Conservation (phyloP, 2,329 filamentous ascomycete genomes). For the Lachnellula arida region DNA sequence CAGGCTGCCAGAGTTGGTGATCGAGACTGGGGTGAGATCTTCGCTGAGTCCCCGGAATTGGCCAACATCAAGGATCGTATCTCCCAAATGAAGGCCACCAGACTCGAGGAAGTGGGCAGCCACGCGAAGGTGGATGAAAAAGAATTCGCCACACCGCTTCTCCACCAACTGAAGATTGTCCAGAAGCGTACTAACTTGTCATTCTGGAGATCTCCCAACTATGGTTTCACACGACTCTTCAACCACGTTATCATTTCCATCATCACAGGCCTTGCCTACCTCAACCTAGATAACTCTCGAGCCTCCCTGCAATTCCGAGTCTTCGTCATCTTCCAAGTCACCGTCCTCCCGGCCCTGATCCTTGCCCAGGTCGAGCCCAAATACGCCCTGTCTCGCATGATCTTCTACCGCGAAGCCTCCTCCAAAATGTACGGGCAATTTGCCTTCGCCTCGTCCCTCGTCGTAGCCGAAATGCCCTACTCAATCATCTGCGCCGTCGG, state of each 20-base stretch:
- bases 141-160: constrained; percentile 78
- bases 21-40: constrained; percentile 60
- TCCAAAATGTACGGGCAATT: constrained; percentile 82
- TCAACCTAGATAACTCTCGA: constrained; percentile 71
- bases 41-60: constrained; percentile 54
- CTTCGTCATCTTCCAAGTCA: constrained; percentile 88
- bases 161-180: constrained; percentile 75
- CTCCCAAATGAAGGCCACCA: constrained; percentile 47
- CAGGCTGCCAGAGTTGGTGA: constrained; percentile 57
- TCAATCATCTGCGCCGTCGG: constrained; percentile 71
- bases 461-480: constrained; percentile 83
- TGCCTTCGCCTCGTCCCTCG: constrained; percentile 71
- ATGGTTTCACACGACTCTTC: constrained; percentile 83
- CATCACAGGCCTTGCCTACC: constrained; percentile 72
- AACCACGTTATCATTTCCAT: constrained; percentile 76
- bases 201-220: constrained; percentile 84
- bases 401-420: constrained; percentile 82
- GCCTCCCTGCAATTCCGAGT: constrained; percentile 77
- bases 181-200: constrained; percentile 67
- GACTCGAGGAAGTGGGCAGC: constrained; percentile 41
- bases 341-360: constrained; percentile 77
- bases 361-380: constrained; percentile 80
- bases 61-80: constrained; percentile 52
- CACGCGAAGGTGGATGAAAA: constrained; percentile 44
- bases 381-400: constrained; percentile 72